Evolutionary conservation across 768 basidiomycete genomes (phyloP).

Genomic region (Xerocomellus amylosporus): DNA sequence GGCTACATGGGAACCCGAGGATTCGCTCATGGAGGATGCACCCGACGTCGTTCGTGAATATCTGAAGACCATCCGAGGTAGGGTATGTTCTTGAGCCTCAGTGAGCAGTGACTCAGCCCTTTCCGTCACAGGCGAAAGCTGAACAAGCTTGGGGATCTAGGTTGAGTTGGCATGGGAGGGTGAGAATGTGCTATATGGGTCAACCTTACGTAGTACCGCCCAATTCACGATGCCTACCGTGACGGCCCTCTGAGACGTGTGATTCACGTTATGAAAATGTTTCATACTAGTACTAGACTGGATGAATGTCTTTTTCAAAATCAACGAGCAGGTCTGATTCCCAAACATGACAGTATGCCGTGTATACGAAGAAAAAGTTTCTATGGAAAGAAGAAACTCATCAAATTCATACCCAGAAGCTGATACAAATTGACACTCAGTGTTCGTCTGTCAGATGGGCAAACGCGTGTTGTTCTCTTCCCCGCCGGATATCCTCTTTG

Average conservation of each 20-base stretch:
- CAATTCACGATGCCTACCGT: conserved; percentile 4
- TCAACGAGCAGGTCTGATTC: background rate
- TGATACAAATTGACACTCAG: conserved; percentile 34
- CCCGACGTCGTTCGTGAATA: conserved; percentile 46
- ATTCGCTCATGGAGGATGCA: conserved; percentile 46
- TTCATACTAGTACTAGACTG: conserved; percentile 5
- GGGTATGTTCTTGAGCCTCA: background rate
- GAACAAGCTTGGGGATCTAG: background rate
- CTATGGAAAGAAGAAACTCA: conserved; percentile 27
- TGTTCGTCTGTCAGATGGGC: conserved; percentile 62
- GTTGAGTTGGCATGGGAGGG: background rate
- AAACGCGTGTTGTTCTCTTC: conserved; percentile 61
- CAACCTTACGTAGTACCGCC: conserved; percentile 6
- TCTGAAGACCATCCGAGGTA: conserved; percentile 17
- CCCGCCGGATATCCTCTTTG: conserved; percentile 43
- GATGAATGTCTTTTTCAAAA: background rate
- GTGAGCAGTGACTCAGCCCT: background rate
- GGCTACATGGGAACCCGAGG: conserved; percentile 60
- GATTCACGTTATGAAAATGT: conserved; percentile 16
- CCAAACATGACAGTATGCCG: conserved; percentile 34
- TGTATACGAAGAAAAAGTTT: conserved; percentile 61
- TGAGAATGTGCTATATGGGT: conserved; percentile 6
- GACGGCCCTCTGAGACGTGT: background rate
- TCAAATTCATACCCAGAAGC: background rate
- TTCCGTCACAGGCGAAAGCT: conserved; percentile 5